Base-by-base conservation (phyloP, 768 basidiomycete genomes). In the Amanita phalloides region DNA sequence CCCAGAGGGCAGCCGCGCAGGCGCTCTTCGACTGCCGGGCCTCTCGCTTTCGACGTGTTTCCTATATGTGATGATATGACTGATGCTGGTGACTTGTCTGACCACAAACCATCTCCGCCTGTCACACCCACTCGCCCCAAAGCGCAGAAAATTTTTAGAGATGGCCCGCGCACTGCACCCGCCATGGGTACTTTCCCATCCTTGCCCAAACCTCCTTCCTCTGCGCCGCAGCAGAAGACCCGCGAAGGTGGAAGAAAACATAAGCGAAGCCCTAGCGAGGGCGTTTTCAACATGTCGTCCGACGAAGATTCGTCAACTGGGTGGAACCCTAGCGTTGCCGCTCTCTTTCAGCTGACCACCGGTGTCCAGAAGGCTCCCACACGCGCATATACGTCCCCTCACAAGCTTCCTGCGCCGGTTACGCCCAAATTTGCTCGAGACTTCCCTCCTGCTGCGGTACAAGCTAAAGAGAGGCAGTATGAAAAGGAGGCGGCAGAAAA, bases 31-130 rank as follows among this genome's bases (percentile, higher is more conserved):
- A 65, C 64, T n/a, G 45, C 60, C 48, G 58, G 62, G 45, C 58
- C n/a, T 17, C 49, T 48, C n/a, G 42, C 52, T 6, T 64, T 44
- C 51, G 60, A 54, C 43, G 69, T 66, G 33, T 86, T 86, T 64
- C 86, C 83, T 2, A 66, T 90, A 42, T 88, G 86, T 57, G 86
- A 89, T 56, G 86, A 90, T 58, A 73, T 75, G 56, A 81, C 75
- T 37, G 81, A 82, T 42, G 68, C 67, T 4, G 70, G 66, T 23
- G 62, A 64, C 23, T 44, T 60, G 30, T 62, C 64, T 32, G 63
- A 66, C 54, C 63, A 68, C 8, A 68, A 73, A 61, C 53, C 41
- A 48, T 43, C 68, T 32, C 69, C 71, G 6, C 76, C 78, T 23
- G 68, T 74, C 21, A 82, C 83, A 0, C 82, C 82, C n/a, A 66